Conservation (phyloP, 148 eudicot species). For the Euryodendron excelsum region DNA sequence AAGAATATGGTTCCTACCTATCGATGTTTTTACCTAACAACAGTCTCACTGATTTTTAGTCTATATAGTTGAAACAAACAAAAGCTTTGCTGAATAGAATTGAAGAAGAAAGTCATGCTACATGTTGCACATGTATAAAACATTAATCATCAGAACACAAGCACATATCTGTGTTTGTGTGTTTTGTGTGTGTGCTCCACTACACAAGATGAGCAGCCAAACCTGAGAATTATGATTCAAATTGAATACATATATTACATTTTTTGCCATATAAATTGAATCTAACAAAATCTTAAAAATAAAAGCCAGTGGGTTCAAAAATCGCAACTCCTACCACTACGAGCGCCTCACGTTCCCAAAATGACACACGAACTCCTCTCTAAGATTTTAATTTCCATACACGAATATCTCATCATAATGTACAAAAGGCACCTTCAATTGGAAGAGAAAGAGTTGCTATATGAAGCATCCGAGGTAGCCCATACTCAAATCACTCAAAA, state of each 20-base stretch:
- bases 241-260: conserved; percentile 13
- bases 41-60: too few species aligned
- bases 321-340: background rate
- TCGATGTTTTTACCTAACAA: too few species aligned
- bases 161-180: too few species aligned
- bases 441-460: conserved; percentile 18
- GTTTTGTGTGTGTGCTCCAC: too few species aligned
- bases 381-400: conserved; percentile 18
- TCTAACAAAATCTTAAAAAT: conserved; percentile 25
- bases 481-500: conserved; percentile 23
- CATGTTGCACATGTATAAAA: too few species aligned
- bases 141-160: too few species aligned
- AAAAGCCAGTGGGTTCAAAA: conserved; percentile 3
- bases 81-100: too few species aligned
- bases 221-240: background rate
- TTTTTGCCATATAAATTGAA: conserved; percentile 9
- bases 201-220: too few species aligned
- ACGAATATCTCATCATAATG: conserved; percentile 30
- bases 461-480: conserved; percentile 8
- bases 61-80: too few species aligned
- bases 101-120: too few species aligned
- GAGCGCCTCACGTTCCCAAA: conserved; percentile 24
- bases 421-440: conserved; percentile 36
- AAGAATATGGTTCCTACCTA: too few species aligned
- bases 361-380: conserved; percentile 3